phyloP scores from a whole-genome alignment of 768 basidiomycete genomes.

The Tubosaeta sp. region DNA sequence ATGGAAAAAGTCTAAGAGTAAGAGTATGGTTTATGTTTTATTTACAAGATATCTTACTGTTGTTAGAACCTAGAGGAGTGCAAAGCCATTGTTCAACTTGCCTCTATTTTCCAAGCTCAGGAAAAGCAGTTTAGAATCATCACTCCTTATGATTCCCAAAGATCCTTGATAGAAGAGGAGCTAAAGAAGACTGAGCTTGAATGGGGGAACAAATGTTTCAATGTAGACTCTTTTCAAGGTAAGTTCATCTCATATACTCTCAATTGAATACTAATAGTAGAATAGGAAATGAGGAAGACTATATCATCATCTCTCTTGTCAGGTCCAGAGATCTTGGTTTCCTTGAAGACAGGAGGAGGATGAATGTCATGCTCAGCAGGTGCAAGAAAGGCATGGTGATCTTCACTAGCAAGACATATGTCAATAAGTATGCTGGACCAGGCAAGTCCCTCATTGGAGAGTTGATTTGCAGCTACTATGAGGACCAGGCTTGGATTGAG shows the following conservation, averaged over 20 bases:
- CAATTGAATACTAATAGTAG: background rate
- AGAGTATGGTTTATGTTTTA: constrained; percentile 4
- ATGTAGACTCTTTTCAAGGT: constrained; percentile 83
- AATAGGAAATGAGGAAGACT: constrained; percentile 79
- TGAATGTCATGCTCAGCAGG: constrained; percentile 86
- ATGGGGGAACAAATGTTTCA: constrained; percentile 71
- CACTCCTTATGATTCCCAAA: constrained; percentile 79
- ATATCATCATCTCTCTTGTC: constrained; percentile 69
- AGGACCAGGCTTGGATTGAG: constrained; percentile 34
- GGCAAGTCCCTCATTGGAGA: constrained; percentile 40
- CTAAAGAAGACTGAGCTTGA: constrained; percentile 47
- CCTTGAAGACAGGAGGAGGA: constrained; percentile 56
- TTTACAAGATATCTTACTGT: background rate
- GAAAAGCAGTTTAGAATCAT: constrained; percentile 58
- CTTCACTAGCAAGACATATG: constrained; percentile 56
- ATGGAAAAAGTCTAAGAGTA: constrained; percentile 39
- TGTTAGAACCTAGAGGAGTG: constrained; percentile 59
- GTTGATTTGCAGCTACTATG: constrained; percentile 30
- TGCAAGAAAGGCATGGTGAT: constrained; percentile 80
- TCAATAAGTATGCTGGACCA: constrained; percentile 51
- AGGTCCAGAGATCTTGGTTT: constrained; percentile 65
- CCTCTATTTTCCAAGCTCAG: constrained; percentile 49
- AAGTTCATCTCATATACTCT: constrained; percentile 8
- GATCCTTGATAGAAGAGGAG: constrained; percentile 50
- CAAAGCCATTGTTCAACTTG: constrained; percentile 53